Evolutionary conservation across 352 stramenopile genomes (phyloP), one percentile per base, ranked within the genome.

Genomic region (Pythium dissotocum): DNA sequence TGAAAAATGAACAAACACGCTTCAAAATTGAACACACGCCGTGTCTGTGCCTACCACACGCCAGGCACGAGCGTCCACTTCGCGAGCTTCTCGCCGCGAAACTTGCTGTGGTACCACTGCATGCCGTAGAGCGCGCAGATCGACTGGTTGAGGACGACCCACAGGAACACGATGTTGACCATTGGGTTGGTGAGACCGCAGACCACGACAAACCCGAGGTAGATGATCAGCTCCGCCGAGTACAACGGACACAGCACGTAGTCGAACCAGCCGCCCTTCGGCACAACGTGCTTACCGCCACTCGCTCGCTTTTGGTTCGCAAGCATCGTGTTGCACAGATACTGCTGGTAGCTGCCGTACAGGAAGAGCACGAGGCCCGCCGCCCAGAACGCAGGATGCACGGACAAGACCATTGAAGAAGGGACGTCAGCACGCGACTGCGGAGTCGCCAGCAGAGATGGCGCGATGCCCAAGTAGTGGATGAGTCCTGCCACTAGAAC

Each of bases 121-220:
- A 77, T 85, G 49, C 57, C 80, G 62, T 83, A 79, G 28, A 79
- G 61, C 0, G 85, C 81, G 16, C 83, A 82, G 12, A 89, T 73
- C 38, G 76, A 68, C 33, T 93, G 83, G 61, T 93, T 93, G n/a
- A 77, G 51, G 33, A 81, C 24, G 18, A 93, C 85, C 85, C 85
- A 93, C 0, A 63, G 46, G 33, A 76, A 78, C 18, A 88, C 58
- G 33, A 87, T 58, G 57, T 84, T 81, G 9, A 85, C 63, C 65
- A 81, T 88, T 0, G 40, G 40, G 40, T 77, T 83, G 9, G 30
- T 65, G 2, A 80, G 65, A 2, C 75, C 79, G 26, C 70, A 77
- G 14, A 89, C 48, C 14, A 89, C 35, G 13, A 77, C 40, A n/a
- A 90, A 83, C 1, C 63, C 71, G 9, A 78, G 48, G 58, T 93